phyloP scores from a whole-genome alignment of 2,329 filamentous ascomycete genomes.

The Penicillium sp. region DNA sequence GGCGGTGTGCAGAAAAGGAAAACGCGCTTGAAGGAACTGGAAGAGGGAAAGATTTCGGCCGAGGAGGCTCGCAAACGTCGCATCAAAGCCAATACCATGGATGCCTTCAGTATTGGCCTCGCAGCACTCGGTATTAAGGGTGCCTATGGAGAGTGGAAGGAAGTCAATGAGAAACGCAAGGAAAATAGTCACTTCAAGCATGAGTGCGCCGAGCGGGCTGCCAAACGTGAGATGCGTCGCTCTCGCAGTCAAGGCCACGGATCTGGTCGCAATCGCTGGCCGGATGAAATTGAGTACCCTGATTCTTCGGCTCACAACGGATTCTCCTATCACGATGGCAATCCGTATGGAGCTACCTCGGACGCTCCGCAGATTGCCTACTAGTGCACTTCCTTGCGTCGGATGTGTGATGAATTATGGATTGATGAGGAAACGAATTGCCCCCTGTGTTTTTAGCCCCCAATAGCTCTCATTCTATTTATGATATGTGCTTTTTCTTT shows the following conservation, averaged over 20 bases:
- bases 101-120: conserved; percentile 65
- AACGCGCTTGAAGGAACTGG: conserved; percentile 58
- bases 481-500: neutral
- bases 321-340: conserved; percentile 15
- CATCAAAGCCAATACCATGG: conserved; percentile 62
- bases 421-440: neutral
- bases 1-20: conserved; percentile 63
- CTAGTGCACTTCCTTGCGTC: conserved; percentile 5
- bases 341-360: conserved; percentile 12
- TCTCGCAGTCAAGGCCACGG: conserved; percentile 22
- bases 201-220: conserved; percentile 42
- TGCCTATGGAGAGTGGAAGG: conserved; percentile 65
- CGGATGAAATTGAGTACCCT: conserved; percentile 32
- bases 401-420: conserved; percentile 12
- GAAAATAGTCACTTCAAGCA: conserved; percentile 55
- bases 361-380: conserved; percentile 17
- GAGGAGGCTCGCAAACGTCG: conserved; percentile 63
- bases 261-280: conserved; percentile 19
- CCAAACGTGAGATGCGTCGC: conserved; percentile 48
- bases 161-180: conserved; percentile 61
- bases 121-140: conserved; percentile 67
- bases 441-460: neutral
- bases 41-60: conserved; percentile 61
- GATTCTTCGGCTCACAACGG: neutral
- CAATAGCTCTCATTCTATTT: too few species aligned